phyloP scores from a whole-genome alignment of 805 yeast species.

The Priceomyces carsonii region DNA sequence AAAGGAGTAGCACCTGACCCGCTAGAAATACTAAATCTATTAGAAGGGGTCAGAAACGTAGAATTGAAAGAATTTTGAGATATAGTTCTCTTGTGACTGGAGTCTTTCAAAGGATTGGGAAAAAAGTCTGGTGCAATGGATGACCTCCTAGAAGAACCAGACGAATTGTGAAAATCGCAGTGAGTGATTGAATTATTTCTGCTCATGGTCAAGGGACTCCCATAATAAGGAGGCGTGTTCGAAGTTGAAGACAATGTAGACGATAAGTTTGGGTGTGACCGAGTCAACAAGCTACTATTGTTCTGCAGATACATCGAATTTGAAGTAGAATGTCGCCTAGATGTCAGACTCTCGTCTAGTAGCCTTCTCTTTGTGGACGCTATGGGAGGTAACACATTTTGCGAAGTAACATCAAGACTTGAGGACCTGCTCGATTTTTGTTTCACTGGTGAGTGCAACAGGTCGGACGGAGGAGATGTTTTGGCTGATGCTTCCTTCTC shows the following conservation, averaged over 20 bases:
- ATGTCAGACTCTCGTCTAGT: constrained; percentile 22
- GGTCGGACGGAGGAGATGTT: constrained; percentile 3
- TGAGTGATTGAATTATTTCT: constrained; percentile 43
- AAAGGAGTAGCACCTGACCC: constrained; percentile 11
- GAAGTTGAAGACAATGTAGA: constrained; percentile 13
- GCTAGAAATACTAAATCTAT: constrained; percentile 24
- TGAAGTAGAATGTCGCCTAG: constrained; percentile 28
- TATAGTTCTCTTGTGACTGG: constrained; percentile 27
- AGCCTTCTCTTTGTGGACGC: constrained; percentile 25
- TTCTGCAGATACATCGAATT: constrained; percentile 15
- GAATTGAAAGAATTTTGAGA: constrained; percentile 33
- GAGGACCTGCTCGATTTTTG: constrained; percentile 20
- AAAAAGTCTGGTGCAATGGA: constrained; percentile 45
- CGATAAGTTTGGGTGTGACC: constrained; percentile 22
- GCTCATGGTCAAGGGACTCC: constrained; percentile 29
- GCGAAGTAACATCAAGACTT: constrained; percentile 20
- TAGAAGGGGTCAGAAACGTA: constrained; percentile 25
- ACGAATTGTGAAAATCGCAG: constrained; percentile 28
- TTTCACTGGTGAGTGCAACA: constrained; percentile 7
- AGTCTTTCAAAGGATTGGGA: constrained; percentile 38
- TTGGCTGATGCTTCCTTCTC: constrained; percentile 7
- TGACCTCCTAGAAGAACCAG: constrained; percentile 40
- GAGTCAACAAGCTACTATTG: constrained; percentile 7
- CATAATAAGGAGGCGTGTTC: constrained; percentile 31
- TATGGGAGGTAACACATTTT: constrained; percentile 19